Evolutionary conservation across 2,329 filamentous ascomycete genomes (phyloP), one percentile per base, ranked within the genome.

Genomic region (Dactylellina haptotyla): DNA sequence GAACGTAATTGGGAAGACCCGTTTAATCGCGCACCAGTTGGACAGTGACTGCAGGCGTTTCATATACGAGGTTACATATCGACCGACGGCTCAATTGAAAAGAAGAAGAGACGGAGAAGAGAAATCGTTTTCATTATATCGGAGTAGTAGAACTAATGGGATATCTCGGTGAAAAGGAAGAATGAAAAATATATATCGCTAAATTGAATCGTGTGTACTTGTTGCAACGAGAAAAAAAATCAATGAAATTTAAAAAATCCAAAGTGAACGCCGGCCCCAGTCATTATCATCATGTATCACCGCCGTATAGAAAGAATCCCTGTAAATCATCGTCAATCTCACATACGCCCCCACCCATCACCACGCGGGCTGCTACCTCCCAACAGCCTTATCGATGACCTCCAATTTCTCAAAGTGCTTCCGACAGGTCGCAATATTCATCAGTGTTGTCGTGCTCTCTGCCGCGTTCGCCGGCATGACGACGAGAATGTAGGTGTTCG

Each of bases 401-500:
- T 78, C 77, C 48, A 78, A 37, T 46, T 78, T 78, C 57, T 78
- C 77, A 66, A 78, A 78, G 59, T 78, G 77, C 71, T 76, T 78
- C 61, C 77, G 65, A 50, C 69, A 73, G 8, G 69, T 73, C 20
- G 70, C 70, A 26, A 75, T 75, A 39, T 75, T 98, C 76, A 77
- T 77, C 59, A 78, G 41, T 9, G 77, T 78, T 10, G 77, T 77
- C 8, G 77, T 77, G 37, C 76, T 78, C 74, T 78, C 77, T 0
- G 77, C 77, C 10, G 70, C 94, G 23, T 93, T 93, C 0, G 94
- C 93, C 0, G 95, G 93, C 76, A 97, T 87, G 34, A 96, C 89
- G 6, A 96, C 92, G 79, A 96, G 92, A 72, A 99, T 89, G 79
- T 98, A 98, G 1, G 95, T 99, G 81, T 99, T 99, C 59, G 95